Conservation (phyloP, 768 basidiomycete genomes). For the Lanmaoa rubissima region DNA sequence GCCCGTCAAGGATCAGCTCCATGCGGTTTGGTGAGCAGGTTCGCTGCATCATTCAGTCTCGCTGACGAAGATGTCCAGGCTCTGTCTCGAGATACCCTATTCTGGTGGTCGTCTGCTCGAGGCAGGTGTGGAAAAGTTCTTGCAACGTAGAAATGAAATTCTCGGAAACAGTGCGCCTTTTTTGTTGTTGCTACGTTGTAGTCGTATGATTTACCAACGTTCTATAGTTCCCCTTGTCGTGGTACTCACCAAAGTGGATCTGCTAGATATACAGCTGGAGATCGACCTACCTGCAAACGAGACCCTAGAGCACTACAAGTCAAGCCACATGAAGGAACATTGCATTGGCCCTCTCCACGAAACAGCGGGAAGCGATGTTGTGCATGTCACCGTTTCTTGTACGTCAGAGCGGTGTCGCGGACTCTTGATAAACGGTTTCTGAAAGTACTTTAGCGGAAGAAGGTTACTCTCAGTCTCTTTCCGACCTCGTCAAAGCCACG, state of each 20-base stretch:
- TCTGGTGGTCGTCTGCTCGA: slow-evolving; percentile 17
- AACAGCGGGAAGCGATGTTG: neutral
- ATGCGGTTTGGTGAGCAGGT: slow-evolving; percentile 12
- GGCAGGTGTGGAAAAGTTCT: slow-evolving; percentile 10
- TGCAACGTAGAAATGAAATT: slow-evolving; percentile 1
- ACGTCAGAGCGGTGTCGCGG: neutral
- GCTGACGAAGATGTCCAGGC: slow-evolving; percentile 5
- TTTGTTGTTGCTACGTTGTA: neutral
- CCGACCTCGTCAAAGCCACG: neutral
- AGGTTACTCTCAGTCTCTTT: slow-evolving; percentile 4
- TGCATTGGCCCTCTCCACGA: slow-evolving; percentile 1
- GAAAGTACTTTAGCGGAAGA: slow-evolving; percentile 2
- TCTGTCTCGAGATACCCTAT: slow-evolving; percentile 15
- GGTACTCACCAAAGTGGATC: slow-evolving; percentile 17
- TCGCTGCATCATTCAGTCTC: neutral
- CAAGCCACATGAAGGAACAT: neutral
- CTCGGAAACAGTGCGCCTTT: slow-evolving; percentile 6
- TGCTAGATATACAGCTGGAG: slow-evolving; percentile 3
- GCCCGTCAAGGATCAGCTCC: slow-evolving; percentile 10
- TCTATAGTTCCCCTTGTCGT: slow-evolving; percentile 11
- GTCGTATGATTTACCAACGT: neutral
- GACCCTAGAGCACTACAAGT: neutral
- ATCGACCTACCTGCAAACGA: neutral
- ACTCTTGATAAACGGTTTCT: neutral
- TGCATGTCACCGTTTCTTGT: slow-evolving; percentile 9